Evolutionary conservation across 2,329 filamentous ascomycete species (phyloP).

Genomic region (Verticillium albo-atrum): DNA sequence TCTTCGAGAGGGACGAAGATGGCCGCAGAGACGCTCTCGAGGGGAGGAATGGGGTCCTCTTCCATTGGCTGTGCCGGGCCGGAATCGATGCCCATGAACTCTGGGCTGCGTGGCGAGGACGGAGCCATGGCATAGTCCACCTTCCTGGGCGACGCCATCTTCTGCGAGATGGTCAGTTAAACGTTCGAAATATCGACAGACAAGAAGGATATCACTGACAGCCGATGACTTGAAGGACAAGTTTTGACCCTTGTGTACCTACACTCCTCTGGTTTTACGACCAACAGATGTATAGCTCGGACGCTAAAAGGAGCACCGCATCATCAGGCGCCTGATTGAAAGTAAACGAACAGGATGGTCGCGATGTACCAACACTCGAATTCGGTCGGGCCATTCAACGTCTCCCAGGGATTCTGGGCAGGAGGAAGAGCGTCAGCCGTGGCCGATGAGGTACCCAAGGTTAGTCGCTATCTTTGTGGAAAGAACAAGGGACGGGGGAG

Average conservation of each 20-base stretch:
- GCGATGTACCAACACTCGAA: too few species aligned
- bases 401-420: too few species aligned
- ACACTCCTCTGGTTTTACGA: not conserved
- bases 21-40: conserved; percentile 20
- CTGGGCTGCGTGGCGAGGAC: not conserved
- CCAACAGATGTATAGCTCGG: not conserved
- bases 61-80: not conserved
- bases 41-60: conserved; percentile 15
- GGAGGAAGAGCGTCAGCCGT: too few species aligned
- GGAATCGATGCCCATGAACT: not conserved
- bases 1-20: conserved; percentile 28
- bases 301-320: not conserved
- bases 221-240: not conserved
- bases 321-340: not conserved
- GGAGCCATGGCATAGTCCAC: not conserved
- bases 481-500: too few species aligned
- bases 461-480: too few species aligned
- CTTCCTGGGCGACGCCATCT: not conserved
- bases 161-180: not conserved
- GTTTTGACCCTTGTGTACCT: not conserved
- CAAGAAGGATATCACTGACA: not conserved
- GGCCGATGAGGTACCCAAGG: too few species aligned
- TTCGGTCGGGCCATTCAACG: too few species aligned
- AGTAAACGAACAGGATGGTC: too few species aligned
- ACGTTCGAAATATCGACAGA: not conserved